phyloP scores from a whole-genome alignment of 768 basidiomycete genomes.

The Suillus fuscotomentosus region DNA sequence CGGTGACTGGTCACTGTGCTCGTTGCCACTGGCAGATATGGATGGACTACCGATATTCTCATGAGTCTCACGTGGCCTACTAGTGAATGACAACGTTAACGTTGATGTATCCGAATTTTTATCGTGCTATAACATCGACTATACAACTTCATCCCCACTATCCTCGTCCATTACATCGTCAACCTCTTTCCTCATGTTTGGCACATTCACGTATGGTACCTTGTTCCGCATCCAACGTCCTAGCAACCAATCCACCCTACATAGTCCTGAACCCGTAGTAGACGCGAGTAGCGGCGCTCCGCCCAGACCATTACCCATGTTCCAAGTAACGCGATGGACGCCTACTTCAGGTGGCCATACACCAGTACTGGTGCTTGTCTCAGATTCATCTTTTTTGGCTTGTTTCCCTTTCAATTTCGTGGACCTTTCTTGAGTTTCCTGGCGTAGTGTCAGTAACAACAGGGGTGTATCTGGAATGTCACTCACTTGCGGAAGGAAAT shows the following conservation, averaged over 20 bases:
- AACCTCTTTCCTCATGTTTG: constrained; percentile 61
- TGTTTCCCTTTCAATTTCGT: constrained; percentile 34
- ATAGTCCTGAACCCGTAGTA: constrained; percentile 81
- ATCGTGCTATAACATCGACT: too few species aligned
- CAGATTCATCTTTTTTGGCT: constrained; percentile 22
- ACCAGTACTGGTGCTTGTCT: constrained; percentile 43
- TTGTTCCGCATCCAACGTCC: constrained; percentile 73
- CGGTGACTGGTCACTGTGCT: too few species aligned
- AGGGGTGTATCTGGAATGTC: not conserved
- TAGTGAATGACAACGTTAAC: too few species aligned
- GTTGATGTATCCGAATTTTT: too few species aligned
- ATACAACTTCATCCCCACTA: constrained; percentile 23
- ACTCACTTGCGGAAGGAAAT: constrained; percentile 70
- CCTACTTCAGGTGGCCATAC: constrained; percentile 81
- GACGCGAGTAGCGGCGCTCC: constrained; percentile 65
- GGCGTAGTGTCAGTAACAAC: constrained; percentile 3
- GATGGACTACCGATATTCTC: too few species aligned
- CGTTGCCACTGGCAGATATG: too few species aligned
- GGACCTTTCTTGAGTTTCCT: constrained; percentile 48
- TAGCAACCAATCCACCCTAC: constrained; percentile 76
- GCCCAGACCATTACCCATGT: constrained; percentile 66
- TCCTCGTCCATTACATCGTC: constrained; percentile 39
- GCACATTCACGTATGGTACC: constrained; percentile 64
- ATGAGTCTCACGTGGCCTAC: too few species aligned
- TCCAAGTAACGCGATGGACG: constrained; percentile 81